phyloP scores from a whole-genome alignment of 495 filamentous ascomycete genomes.

The Talaromyces stipitatus region DNA sequence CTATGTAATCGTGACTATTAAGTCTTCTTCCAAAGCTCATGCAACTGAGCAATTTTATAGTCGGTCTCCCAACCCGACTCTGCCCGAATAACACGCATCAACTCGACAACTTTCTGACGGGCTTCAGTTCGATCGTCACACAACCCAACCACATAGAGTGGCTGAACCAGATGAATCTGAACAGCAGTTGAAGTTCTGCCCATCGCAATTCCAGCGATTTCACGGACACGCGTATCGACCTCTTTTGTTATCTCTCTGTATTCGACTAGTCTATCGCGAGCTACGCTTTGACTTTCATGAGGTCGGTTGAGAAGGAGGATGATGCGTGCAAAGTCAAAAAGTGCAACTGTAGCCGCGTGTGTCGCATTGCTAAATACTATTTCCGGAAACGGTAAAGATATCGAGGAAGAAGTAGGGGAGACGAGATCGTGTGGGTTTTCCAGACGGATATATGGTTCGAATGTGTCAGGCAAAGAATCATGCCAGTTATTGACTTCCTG shows the following conservation, averaged over 20 bases:
- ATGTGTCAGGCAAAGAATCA: constrained; percentile 33
- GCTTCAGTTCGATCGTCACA: constrained; percentile 27
- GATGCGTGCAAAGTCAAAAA: constrained; percentile 35
- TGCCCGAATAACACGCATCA: constrained; percentile 30
- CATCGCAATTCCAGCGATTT: constrained; percentile 32
- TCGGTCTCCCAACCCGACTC: constrained; percentile 33
- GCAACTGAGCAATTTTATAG: constrained; percentile 24
- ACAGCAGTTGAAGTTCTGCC: constrained; percentile 28
- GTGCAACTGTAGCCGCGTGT: constrained; percentile 32
- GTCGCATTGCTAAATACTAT: constrained; percentile 25
- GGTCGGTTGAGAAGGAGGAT: constrained; percentile 32
- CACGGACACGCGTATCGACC: constrained; percentile 31
- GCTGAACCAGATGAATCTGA: constrained; percentile 29
- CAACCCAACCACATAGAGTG: constrained; percentile 32
- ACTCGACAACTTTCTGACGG: constrained; percentile 27
- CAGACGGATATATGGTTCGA: constrained; percentile 30
- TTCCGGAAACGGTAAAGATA: constrained; percentile 27
- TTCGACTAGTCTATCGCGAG: constrained; percentile 32
- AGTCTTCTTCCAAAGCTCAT: constrained; percentile 20
- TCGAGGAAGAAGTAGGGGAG: constrained; percentile 8
- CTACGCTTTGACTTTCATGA: constrained; percentile 27
- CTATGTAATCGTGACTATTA: too few species aligned
- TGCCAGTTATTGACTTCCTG: constrained; percentile 36
- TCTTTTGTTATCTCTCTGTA: constrained; percentile 38
- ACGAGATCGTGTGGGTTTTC: constrained; percentile 28